These are phyloP conservation scores for Theobroma grandiflorum DNA, from an alignment of 441 rosid genomes.

Conservation along the genomic window DNA sequence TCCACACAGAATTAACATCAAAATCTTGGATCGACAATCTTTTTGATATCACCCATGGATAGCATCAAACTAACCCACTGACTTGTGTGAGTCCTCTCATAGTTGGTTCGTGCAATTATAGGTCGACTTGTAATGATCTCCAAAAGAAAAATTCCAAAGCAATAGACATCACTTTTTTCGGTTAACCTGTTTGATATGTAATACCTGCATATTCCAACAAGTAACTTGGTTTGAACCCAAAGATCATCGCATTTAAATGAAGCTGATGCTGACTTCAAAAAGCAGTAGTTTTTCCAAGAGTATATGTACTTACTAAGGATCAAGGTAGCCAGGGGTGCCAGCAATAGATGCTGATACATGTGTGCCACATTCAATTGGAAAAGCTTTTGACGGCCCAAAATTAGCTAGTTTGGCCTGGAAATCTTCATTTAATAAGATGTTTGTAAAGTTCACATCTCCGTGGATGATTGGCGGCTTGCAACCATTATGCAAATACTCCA, in stretches of 20 bases:
- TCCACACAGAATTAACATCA: conserved; percentile 54
- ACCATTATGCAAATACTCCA: conserved; percentile 48
- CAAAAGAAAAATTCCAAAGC: conserved; percentile 41
- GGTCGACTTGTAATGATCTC: conserved; percentile 43
- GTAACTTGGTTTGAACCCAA: not conserved
- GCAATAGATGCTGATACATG: conserved; percentile 23
- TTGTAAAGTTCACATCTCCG: conserved; percentile 41
- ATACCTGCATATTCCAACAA: not conserved
- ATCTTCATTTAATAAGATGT: not conserved
- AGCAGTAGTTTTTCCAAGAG: not conserved
- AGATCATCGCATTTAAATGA: not conserved
- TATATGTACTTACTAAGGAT: conserved; percentile 37
- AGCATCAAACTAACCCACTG: conserved; percentile 33
- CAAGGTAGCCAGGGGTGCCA: conserved; percentile 44
- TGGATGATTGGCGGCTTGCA: conserved; percentile 51
- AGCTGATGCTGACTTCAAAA: no score
- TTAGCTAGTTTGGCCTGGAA: conserved; percentile 23
- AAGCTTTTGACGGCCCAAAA: conserved; percentile 43
- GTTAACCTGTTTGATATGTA: not conserved
- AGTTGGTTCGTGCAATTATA: conserved; percentile 15
- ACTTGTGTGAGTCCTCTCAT: conserved; percentile 18
- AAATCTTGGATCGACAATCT: conserved; percentile 53
- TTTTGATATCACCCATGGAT: conserved; percentile 47
- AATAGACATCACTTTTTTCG: conserved; percentile 22
- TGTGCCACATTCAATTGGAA: conserved; percentile 14